Evolutionary conservation across 495 filamentous ascomycete genomes (phyloP), one percentile per base, ranked within the genome.

Genomic region (Tetracladium setigerum): DNA sequence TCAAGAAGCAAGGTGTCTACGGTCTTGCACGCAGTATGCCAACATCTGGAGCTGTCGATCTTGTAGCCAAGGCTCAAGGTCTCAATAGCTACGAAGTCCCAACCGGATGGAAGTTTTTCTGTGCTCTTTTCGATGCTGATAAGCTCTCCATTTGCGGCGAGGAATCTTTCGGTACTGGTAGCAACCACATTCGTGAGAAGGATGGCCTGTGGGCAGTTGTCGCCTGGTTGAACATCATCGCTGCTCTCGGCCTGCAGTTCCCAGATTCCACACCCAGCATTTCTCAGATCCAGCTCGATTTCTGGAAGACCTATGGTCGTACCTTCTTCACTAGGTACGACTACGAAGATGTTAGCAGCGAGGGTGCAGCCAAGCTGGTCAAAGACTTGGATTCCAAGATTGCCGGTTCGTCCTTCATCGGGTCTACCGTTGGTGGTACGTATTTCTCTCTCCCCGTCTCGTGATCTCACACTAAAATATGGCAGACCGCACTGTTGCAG

Each of bases 51-150:
- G 92, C 92, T 33, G 86, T 98, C 35, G 92, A 98, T 62, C 80
- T 92, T 36, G 92, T 98, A 14, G 92, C 92, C 47, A 82, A 92
- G 74, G 88, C 87, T 53, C 89, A 96, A 71, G 89, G 89, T 16
- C 73, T 97, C 18, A 71, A 89, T 68, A 83, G 79, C 68, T 98
- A 98, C 69, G 92, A 98, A 68, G 92, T 98, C 5, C 92, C 92
- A 10, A 98, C 92, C 1, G 92, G 92, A 48, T 98, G 92, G 92
- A 98, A 98, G 68, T 98, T 98, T 78, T 98, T 98, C 82, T 98
- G 92, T 66, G 92, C 89, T 59, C 74, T 98, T 45, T 96, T 98
- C 60, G 92, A 98, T 60, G 85, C 89, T 52, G 74, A 96, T 67
- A 95, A 95, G 77, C 84, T 98, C 65, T 95, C 90, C 56, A 98